Evolutionary conservation across 371 early-diverging fungal species (phyloP), one percentile per base, ranked within the genome.

Genomic region (Batrachochytrium dendrobatidis): DNA sequence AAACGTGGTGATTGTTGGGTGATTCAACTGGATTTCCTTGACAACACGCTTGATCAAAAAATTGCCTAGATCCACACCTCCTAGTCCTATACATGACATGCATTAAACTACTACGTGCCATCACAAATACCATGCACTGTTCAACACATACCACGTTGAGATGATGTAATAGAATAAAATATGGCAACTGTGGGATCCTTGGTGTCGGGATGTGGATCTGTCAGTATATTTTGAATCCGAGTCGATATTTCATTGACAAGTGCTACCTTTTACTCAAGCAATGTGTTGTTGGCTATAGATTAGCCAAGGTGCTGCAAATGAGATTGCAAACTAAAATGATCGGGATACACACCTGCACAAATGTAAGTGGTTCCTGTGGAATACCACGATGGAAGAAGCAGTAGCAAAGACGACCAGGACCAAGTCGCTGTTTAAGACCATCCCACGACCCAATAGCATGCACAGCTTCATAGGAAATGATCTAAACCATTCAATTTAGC

Each of bases 11-110:
- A 92, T 68, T 33, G 75, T 71, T 6, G 91, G 87, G 56, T 80
- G 71, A 33, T 83, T 74, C 10, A 57, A 53, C 62, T 86, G 80
- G 24, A 92, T 70, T 33, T 85, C 83, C 18, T 77, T 72, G 2
- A 91, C 87, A 0, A 87, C 92, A 12, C 87, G 79, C 65, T 92
- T 92, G 67, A 94, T 89, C 59, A 94, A 67, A 61, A 87, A 86
- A 65, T 85, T 86, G 6, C 92, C 94, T 30, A 94, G 62, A 54
- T 92, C 87, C 30, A 92, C 86, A 3, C 91, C 91, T 1, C 87
- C 73, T 3, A 93, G 74, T 0, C 88, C 77, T 70, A 56, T 28
- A 46, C 48, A 46, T 28, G 5, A 22, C 8, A 28, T 22, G 48
- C n/a, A 5, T 8, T 46, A 18, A n/a, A n/a, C n/a, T n/a, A n/a